Conservation (phyloP, 169 alveolate species). For the Plasmodium gonderi region DNA sequence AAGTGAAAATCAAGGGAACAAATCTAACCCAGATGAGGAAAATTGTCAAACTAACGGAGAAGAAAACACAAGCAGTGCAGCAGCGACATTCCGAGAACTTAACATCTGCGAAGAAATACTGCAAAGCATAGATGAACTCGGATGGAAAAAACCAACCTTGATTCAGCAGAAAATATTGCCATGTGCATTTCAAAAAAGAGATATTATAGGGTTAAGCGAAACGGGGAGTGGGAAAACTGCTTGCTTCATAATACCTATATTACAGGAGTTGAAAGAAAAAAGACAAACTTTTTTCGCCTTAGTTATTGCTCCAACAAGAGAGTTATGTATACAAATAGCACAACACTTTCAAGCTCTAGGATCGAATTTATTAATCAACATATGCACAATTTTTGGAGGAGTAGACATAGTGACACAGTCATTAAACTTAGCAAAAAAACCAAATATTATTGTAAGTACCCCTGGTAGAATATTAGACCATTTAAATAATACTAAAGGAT, state of each 20-base stretch:
- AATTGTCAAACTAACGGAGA: background rate
- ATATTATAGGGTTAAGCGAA: conserved; percentile 99
- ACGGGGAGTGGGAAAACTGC: conserved; percentile 97
- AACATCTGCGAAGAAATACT: conserved; percentile 96
- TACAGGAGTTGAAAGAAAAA: conserved; percentile 92
- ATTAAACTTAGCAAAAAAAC: conserved; percentile 94
- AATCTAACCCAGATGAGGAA: background rate
- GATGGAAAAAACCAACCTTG: conserved; percentile 95
- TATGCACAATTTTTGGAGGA: conserved; percentile 98
- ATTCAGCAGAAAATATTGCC: conserved; percentile 95
- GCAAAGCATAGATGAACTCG: conserved; percentile 91
- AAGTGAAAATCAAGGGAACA: background rate
- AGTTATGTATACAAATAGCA: conserved; percentile 97
- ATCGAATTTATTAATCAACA: conserved; percentile 90
- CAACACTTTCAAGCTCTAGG: conserved; percentile 97
- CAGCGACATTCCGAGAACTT: conserved; percentile 88
- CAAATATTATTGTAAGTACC: conserved; percentile 98
- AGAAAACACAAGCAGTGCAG: background rate
- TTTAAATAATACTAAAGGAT: conserved; percentile 98
- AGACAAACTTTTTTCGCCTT: conserved; percentile 92
- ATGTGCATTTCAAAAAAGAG: conserved; percentile 93
- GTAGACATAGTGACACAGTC: conserved; percentile 97
- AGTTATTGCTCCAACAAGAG: conserved; percentile 98
- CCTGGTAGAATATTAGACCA: conserved; percentile 99
- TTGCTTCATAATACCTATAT: conserved; percentile 96